Percentiles rank a stretch among this genome's conserved stretches.
These are phyloP conservation scores for Colletotrichum trifolii DNA, from an alignment of 2,329 filamentous ascomycete species.

Conservation along the genomic window DNA sequence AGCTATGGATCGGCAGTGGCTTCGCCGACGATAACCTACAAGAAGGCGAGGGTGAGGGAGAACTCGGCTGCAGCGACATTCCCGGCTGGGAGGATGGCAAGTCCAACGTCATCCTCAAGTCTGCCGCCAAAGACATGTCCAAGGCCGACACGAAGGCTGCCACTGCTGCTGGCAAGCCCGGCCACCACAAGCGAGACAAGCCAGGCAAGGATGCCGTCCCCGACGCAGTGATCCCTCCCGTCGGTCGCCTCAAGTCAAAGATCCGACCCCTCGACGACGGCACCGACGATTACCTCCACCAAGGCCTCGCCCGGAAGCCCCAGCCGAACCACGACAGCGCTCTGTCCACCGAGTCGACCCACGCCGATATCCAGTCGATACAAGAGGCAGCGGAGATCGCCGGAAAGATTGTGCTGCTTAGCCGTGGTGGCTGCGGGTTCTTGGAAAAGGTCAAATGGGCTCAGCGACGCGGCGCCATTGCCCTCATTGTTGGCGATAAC, in stretches of 20 bases:
- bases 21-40: slow-evolving; percentile 83
- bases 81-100: slow-evolving; percentile 82
- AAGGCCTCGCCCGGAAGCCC: slow-evolving; percentile 50
- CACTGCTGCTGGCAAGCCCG: slow-evolving; percentile 44
- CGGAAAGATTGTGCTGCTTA: slow-evolving; percentile 91
- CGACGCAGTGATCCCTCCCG: slow-evolving; percentile 41
- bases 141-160: slow-evolving; percentile 42
- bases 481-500: slow-evolving; percentile 94
- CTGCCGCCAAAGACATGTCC: slow-evolving; percentile 45
- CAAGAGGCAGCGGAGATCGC: slow-evolving; percentile 93
- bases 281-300: slow-evolving; percentile 86
- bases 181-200: slow-evolving; percentile 49
- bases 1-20: slow-evolving; percentile 92
- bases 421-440: slow-evolving; percentile 94
- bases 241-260: slow-evolving; percentile 42
- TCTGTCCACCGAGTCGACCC: slow-evolving; percentile 55
- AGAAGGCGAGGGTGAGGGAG: slow-evolving; percentile 76
- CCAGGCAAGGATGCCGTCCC: slow-evolving; percentile 44
- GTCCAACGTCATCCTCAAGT: slow-evolving; percentile 56
- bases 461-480: slow-evolving; percentile 87
- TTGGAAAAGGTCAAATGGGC: slow-evolving; percentile 98
- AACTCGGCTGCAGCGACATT: slow-evolving; percentile 94
- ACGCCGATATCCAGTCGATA: slow-evolving; percentile 82
- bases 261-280: slow-evolving; percentile 65
- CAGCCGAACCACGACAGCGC: slow-evolving; percentile 49